Evolutionary conservation across 2,329 filamentous ascomycete species (phyloP).

Genomic region (Phaeosphaeriaceae sp.): DNA sequence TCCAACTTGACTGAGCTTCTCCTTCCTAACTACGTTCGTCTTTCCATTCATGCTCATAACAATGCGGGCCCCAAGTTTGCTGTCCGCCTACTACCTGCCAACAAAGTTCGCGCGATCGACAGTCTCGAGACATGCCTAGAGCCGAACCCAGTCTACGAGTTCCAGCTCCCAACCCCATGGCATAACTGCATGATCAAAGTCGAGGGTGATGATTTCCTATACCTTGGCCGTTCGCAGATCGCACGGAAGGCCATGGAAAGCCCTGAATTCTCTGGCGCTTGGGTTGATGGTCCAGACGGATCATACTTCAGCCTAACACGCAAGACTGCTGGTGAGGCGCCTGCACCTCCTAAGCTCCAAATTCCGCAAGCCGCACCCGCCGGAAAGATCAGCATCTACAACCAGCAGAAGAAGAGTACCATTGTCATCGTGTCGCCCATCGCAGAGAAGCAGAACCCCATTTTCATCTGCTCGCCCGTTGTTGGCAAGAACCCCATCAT

Average conservation of each 20-base stretch:
- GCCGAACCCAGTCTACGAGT: conserved; percentile 34
- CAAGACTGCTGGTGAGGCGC: conserved; percentile 7
- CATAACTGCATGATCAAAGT: conserved; percentile 51
- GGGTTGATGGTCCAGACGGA: conserved; percentile 35
- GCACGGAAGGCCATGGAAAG: conserved; percentile 31
- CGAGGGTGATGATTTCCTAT: conserved; percentile 36
- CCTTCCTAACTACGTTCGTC: conserved; percentile 54
- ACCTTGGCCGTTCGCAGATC: conserved; percentile 34
- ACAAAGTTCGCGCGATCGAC: conserved; percentile 40
- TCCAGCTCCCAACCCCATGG: conserved; percentile 53
- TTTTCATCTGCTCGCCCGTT: conserved; percentile 32
- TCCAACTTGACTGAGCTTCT: conserved; percentile 57
- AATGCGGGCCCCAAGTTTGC: conserved; percentile 54
- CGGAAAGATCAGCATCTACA: conserved; percentile 25
- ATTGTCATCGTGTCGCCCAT: conserved; percentile 29
- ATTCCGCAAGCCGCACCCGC: conserved; percentile 14
- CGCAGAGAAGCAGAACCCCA: conserved; percentile 27
- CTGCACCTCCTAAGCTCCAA: conserved; percentile 14
- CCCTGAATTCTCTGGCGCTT: conserved; percentile 29
- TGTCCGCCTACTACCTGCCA: conserved; percentile 48
- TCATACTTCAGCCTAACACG: conserved; percentile 33
- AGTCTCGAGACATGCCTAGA: conserved; percentile 37
- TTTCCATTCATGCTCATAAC: conserved; percentile 56
- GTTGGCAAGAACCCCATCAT: conserved; percentile 31
- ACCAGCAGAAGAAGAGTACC: conserved; percentile 28